These are phyloP conservation scores for Paecilomyces niveus DNA, from an alignment of 2,329 filamentous ascomycete species.

Conservation along the genomic window DNA sequence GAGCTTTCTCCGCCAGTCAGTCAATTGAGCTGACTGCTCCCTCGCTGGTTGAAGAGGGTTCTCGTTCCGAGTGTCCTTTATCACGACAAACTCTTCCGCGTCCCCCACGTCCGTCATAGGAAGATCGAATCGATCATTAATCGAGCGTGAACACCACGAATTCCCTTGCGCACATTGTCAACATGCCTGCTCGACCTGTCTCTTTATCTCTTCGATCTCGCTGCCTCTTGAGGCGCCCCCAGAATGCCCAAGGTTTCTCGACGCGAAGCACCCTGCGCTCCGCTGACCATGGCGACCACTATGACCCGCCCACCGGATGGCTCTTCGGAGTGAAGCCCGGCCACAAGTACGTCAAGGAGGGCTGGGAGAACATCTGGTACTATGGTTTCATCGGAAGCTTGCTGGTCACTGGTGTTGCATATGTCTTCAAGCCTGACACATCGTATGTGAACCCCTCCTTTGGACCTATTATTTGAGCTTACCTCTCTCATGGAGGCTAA, in stretches of 20 bases:
- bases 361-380: slow-evolving; percentile 84
- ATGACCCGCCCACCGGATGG: slow-evolving; percentile 86
- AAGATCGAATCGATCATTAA: background rate
- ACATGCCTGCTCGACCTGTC: slow-evolving; percentile 33
- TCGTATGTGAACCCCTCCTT: slow-evolving; percentile 60
- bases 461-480: background rate
- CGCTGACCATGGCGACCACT: slow-evolving; percentile 64
- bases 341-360: slow-evolving; percentile 92
- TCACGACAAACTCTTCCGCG: background rate
- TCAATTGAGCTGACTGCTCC: slow-evolving; percentile 1
- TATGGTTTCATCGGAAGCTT: slow-evolving; percentile 79
- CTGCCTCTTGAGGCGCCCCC: slow-evolving; percentile 28
- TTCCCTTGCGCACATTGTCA: slow-evolving; percentile 14
- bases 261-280: slow-evolving; percentile 32
- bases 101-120: background rate
- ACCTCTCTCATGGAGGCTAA: background rate
- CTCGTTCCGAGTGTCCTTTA: background rate
- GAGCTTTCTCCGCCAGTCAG: background rate
- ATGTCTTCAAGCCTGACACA: slow-evolving; percentile 97
- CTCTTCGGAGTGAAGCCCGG: slow-evolving; percentile 90
- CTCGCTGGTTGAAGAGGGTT: background rate
- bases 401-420: slow-evolving; percentile 65
- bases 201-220: slow-evolving; percentile 34
- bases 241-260: slow-evolving; percentile 33
- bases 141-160: background rate